Evolutionary conservation across 2,329 filamentous ascomycete genomes (phyloP).

Genomic region (Stachybotrys chartarum): DNA sequence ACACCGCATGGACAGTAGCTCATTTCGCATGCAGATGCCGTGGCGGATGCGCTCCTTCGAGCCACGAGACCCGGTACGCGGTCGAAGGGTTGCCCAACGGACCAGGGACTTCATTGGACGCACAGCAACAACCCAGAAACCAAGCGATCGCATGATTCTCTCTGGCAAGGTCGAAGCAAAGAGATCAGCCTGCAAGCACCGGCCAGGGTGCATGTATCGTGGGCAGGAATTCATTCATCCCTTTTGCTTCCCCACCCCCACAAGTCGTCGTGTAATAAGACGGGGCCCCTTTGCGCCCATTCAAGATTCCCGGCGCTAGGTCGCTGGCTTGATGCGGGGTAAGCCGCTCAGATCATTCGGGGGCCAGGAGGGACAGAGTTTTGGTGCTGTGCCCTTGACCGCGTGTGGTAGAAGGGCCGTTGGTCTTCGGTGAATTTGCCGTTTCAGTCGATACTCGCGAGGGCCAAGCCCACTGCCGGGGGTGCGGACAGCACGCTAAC

Average conservation of each 20-base stretch:
- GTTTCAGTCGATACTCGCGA: not conserved
- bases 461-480: not conserved
- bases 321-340: not conserved
- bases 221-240: not conserved
- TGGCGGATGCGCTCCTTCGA: not conserved
- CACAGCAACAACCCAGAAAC: not conserved
- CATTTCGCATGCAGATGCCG: no score
- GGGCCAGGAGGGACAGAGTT: not conserved
- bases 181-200: not conserved
- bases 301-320: not conserved
- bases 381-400: not conserved
- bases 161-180: not conserved
- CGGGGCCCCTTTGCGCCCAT: no score
- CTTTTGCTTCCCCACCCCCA: not conserved
- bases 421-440: not conserved
- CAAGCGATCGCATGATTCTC: not conserved
- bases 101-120: no score
- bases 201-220: not conserved
- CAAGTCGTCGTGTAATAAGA: not conserved
- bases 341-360: not conserved
- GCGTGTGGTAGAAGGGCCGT: no score
- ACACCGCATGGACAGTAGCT: no score
- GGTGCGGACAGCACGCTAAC: not conserved
- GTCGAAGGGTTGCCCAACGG: not conserved
- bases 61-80: not conserved